Conservation (phyloP, 169 alveolate species). For the Plasmodium yoelii region DNA sequence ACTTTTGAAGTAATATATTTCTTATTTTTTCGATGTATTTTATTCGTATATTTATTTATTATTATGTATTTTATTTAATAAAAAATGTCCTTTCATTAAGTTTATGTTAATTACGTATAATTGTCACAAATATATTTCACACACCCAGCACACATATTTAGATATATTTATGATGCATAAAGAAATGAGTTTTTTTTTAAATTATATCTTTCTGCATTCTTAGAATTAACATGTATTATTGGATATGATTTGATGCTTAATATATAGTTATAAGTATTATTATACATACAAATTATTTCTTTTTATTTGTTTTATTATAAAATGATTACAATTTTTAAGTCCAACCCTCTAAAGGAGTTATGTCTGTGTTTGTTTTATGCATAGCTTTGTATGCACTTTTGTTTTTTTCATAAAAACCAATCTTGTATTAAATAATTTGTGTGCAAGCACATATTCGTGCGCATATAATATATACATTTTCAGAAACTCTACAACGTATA, state of each 20-base stretch:
- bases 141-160: neutral
- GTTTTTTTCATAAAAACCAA: neutral
- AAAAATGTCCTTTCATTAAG: neutral
- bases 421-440: no score
- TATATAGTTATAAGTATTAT: no score
- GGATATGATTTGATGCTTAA: no score
- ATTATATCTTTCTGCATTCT: no score
- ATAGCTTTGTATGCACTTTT: neutral
- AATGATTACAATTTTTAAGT: no score
- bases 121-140: neutral
- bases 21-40: constrained; percentile 4
- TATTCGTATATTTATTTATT: constrained; percentile 5
- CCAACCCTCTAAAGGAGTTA: no score
- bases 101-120: constrained; percentile 1
- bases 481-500: no score
- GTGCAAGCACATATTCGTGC: constrained; percentile 1
- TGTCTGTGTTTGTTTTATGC: neutral
- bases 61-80: neutral
- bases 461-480: neutral
- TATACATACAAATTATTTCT: no score
- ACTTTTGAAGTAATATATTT: constrained; percentile 1
- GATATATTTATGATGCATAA: no score
- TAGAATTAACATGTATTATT: no score
- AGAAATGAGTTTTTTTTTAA: no score
- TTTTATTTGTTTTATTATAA: no score